phyloP scores from a whole-genome alignment of 2,329 filamentous ascomycete species.

The Trichoderma brevicompactum region DNA sequence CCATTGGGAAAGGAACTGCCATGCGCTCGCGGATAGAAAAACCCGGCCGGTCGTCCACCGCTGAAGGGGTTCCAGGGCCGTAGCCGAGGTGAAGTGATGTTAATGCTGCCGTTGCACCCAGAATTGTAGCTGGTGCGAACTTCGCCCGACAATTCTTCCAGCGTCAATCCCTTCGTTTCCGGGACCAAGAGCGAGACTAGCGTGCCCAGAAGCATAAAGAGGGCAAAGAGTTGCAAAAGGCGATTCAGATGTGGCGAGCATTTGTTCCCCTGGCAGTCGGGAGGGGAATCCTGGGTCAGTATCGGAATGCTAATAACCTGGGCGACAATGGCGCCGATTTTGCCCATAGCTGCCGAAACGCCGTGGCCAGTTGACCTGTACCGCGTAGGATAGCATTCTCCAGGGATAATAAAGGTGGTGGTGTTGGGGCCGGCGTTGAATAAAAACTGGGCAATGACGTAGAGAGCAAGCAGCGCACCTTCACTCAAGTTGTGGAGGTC shows the following conservation, averaged over 20 bases:
- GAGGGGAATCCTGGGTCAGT: constrained; percentile 58
- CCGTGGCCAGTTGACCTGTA: constrained; percentile 68
- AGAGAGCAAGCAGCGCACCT: constrained; percentile 60
- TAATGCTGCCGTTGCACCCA: constrained; percentile 56
- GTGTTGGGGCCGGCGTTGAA: constrained; percentile 70
- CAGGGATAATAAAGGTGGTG: constrained; percentile 67
- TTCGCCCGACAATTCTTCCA: constrained; percentile 73
- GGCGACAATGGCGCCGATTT: constrained; percentile 69
- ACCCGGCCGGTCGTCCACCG: constrained; percentile 58
- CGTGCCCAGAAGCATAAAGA: constrained; percentile 78
- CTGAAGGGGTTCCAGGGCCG: constrained; percentile 52
- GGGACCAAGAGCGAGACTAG: constrained; percentile 73
- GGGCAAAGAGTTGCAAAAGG: constrained; percentile 76
- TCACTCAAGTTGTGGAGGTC: constrained; percentile 55
- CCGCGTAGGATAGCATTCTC: constrained; percentile 67
- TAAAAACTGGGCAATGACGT: constrained; percentile 68
- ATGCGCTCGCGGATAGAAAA: constrained; percentile 49
- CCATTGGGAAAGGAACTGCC: constrained; percentile 35
- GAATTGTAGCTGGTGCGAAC: constrained; percentile 62
- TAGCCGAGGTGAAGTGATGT: constrained; percentile 40
- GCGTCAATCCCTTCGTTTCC: constrained; percentile 74
- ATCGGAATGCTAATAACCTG: constrained; percentile 68
- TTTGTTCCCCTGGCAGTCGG: constrained; percentile 52
- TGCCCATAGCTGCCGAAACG: constrained; percentile 67
- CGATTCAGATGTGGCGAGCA: constrained; percentile 69